These are phyloP conservation scores for Tolypocladium cylindrosporum DNA, from an alignment of 2,329 filamentous ascomycete species.

Conservation along the genomic window DNA sequence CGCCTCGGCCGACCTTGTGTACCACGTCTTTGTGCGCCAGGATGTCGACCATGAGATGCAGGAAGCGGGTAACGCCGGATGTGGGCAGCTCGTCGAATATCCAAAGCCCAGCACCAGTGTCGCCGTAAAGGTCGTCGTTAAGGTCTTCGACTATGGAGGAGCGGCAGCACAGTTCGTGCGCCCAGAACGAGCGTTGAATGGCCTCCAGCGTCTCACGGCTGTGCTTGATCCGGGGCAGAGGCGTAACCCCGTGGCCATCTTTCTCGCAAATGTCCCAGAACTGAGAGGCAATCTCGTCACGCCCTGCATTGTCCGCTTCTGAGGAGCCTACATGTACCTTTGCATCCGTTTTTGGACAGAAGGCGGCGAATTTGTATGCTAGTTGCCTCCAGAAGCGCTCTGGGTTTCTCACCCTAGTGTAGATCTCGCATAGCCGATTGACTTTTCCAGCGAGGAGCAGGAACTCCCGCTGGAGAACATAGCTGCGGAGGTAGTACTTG, in stretches of 20 bases:
- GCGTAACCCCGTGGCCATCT: background rate
- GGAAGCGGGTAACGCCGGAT: background rate
- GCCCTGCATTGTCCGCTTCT: background rate
- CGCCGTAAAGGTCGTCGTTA: background rate
- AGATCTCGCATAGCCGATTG: background rate
- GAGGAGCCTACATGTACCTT: fast-evolving
- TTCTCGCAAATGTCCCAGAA: background rate
- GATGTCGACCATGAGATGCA: background rate
- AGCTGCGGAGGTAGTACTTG: background rate
- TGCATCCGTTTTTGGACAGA: background rate
- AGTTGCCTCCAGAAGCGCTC: background rate
- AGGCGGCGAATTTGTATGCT: background rate
- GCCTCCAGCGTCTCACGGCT: background rate
- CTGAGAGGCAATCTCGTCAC: background rate
- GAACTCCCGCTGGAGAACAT: background rate
- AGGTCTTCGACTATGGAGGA: background rate
- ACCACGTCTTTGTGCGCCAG: background rate
- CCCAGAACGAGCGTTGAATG: background rate
- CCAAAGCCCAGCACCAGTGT: background rate
- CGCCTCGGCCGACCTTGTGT: background rate
- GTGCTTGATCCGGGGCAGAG: background rate
- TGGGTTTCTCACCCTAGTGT: background rate
- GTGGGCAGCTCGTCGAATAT: background rate
- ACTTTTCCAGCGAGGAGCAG: background rate
- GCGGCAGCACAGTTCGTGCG: background rate